Base-by-base conservation (phyloP, 169 alveolate genomes). In the Cryptosporidium baileyi region DNA sequence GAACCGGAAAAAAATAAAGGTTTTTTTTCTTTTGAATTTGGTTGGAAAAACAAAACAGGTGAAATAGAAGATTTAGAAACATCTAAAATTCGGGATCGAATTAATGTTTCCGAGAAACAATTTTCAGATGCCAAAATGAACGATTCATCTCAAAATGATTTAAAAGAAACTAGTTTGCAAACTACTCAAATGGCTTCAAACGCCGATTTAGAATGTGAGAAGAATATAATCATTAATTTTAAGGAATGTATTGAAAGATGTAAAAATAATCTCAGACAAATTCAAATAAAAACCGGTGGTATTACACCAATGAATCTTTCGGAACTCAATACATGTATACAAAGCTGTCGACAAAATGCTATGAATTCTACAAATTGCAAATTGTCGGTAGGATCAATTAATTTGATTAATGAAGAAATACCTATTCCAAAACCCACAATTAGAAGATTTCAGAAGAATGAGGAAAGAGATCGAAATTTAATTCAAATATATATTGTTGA, bases 401-500 rank as follows among this genome's bases (percentile, higher is more conserved):
- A 57, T 15, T 38, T 74, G 28, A 74, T 74, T 11, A 74, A 74
- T 54, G 74, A 74, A 40, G 85, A 74, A 57, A 74, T 74, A 19
- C 74, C 65, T 19, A 32, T 74, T 9, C 85, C 85, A 2, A 57
- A 54, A 4, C 85, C 85, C 19, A 74, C 85, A 54, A 74, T 74
- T 41, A 51, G 85, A 28, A 51, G 85, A 6, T 52, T 34, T 30
- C 65, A 54, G 11, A 74, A 57, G 34, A 54, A 74, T 26, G 54
- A 52, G 36, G 57, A 74, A 4, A 57, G 57, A 9, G 54, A 45
- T 19, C 65, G 54, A 36, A 67, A 67, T 1, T 17, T 74, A 4
- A 38, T 74, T 13, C 22, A 57, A 36, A 74, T 22, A 22, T 74
- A 74, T 54, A 34, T 74, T 24, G 24, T 74, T 40, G 85, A 57